Conservation (phyloP, 805 yeast species). For the Dipodascus geniculatus region DNA sequence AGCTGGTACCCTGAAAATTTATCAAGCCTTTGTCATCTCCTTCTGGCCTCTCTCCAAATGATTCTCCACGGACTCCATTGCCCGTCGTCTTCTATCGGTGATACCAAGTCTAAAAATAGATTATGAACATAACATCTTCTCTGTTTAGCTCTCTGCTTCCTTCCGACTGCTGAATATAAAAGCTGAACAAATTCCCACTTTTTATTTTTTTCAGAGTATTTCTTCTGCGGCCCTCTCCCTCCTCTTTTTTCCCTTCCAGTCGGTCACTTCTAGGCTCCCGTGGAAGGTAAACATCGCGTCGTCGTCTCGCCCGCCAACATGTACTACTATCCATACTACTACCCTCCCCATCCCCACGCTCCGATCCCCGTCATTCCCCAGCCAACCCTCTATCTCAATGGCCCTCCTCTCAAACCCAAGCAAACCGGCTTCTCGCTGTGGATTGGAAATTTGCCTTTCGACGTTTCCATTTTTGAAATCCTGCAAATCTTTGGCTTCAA, state of each 20-base stretch:
- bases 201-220: background rate
- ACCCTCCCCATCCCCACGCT: background rate
- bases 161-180: background rate
- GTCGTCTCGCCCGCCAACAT: background rate
- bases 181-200: background rate
- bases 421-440: background rate
- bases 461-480: background rate
- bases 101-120: background rate
- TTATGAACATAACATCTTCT: background rate
- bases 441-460: constrained; percentile 1
- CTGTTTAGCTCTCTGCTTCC: background rate
- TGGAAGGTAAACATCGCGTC: no score
- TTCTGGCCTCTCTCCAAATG: no score
- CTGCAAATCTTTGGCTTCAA: background rate
- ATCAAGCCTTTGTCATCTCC: no score
- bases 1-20: no score
- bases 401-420: background rate
- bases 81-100: no score
- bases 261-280: no score
- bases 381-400: background rate
- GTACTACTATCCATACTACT: constrained; percentile 1
- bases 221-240: background rate
- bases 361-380: background rate
- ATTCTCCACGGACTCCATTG: no score
- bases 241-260: no score